Conservation (phyloP, 2,329 filamentous ascomycete genomes). For the Exophiala aquamarina region DNA sequence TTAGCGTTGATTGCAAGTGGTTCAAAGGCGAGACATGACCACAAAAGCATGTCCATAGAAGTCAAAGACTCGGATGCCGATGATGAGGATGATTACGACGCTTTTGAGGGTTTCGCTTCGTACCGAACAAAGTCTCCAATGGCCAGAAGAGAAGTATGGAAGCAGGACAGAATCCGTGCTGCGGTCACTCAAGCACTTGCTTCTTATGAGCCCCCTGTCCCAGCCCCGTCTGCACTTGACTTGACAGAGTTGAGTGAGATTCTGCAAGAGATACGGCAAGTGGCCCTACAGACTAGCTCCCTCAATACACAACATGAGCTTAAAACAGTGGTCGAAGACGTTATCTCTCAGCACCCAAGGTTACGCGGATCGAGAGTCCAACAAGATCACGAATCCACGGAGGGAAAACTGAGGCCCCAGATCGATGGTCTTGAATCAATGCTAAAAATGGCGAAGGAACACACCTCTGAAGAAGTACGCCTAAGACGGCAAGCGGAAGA, state of each 20-base stretch:
- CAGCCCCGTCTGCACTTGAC: conserved; percentile 34
- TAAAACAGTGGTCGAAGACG: conserved; percentile 63
- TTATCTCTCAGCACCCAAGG: conserved; percentile 59
- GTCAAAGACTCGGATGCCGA: conserved; percentile 82
- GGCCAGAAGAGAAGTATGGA: conserved; percentile 64
- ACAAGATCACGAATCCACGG: conserved; percentile 54
- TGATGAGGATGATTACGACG: conserved; percentile 77
- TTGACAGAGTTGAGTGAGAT: conserved; percentile 40
- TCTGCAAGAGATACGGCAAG: conserved; percentile 35
- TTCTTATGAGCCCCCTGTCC: conserved; percentile 36
- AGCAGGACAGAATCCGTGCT: conserved; percentile 55
- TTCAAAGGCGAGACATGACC: conserved; percentile 58
- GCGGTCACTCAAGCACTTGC: conserved; percentile 67
- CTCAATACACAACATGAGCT: conserved; percentile 50
- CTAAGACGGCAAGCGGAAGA: conserved; percentile 69
- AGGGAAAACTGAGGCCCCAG: conserved; percentile 53
- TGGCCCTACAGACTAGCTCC: conserved; percentile 24
- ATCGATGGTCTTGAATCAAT: conserved; percentile 69
- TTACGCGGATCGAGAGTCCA: conserved; percentile 47
- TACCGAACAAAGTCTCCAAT: conserved; percentile 74
- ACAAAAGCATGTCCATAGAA: conserved; percentile 70
- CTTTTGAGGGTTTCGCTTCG: conserved; percentile 44
- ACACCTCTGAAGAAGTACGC: conserved; percentile 64
- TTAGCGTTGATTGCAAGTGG: conserved; percentile 59
- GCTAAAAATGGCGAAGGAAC: conserved; percentile 62